Evolutionary conservation across 176 grass and related monocot species (phyloP), one percentile per base, ranked within the genome.

Genomic region (Otatea glauca): DNA sequence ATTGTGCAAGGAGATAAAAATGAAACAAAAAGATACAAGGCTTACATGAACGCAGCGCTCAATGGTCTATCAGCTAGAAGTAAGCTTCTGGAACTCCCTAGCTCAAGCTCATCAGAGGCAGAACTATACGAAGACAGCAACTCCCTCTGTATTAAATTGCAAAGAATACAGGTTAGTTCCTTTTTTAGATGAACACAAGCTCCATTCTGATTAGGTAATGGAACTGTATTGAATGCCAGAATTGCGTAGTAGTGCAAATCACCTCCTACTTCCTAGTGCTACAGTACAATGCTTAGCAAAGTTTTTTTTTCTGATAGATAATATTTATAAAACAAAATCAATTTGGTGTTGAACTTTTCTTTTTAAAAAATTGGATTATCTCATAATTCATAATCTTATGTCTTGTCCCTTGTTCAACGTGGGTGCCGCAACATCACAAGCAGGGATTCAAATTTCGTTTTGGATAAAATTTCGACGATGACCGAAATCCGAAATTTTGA

Each of bases 81-180:
- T 82, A 84, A 65, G 45, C 81, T 93, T 76, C 83, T 88, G 25
- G 72, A 82, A 70, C 68, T 84, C 72, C 65, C 91, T 58, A 82
- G 74, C 45, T 77, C 88, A 70, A 77, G 58, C 80, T 72, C 96
- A 38, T 86, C 80, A 38, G 85, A 84, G 23, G 81, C 50, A 20
- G 80, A 71, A 83, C 81, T 84, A 42, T 90, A 84, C 59, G 81
- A 81, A 24, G 89, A 90, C 70, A 98, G 60, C 81, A 98, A 80
- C 42, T 89, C 90, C 82, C 84, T 93, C 96, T 98, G 86, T 84
- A 85, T 83, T 32, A 93, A 88, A 81, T 59, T 73, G 62, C 75
- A 74, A 56, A 66, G n/a, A 43, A 62, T 35, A 65, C 27, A 63
- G 43, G 20, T 90, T 54, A 94, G 63, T 61, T 79, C 37, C 34